Evolutionary conservation across 129 eudicot genomes (phyloP).

Genomic region (Logfia minima): DNA sequence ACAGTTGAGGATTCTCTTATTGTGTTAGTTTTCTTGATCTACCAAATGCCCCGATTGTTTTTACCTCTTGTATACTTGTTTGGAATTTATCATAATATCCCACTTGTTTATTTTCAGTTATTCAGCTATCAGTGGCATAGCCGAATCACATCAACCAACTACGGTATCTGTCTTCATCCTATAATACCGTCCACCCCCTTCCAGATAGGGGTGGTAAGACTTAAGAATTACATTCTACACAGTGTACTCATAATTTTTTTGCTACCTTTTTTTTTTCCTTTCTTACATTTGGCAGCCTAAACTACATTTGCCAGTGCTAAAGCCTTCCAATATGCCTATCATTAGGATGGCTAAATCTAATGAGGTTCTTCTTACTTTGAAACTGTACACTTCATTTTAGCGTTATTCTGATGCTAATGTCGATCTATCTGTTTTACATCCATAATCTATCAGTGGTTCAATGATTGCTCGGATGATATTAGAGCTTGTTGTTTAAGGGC

Average conservation of each 20-base stretch:
- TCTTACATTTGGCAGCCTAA: conserved; percentile 49
- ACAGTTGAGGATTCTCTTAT: conserved; percentile 92
- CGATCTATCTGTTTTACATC: conserved; percentile 10
- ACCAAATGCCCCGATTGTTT: not conserved
- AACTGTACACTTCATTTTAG: not conserved
- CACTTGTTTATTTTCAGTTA: conserved; percentile 50
- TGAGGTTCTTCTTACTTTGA: conserved; percentile 56
- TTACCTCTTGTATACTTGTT: not conserved
- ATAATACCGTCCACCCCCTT: not conserved
- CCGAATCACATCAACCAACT: conserved; percentile 40
- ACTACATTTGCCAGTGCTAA: conserved; percentile 59
- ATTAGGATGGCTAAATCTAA: conserved; percentile 78
- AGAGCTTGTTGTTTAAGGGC: conserved; percentile 63
- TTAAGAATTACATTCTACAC: not conserved
- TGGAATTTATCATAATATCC: not conserved
- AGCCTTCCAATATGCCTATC: conserved; percentile 40
- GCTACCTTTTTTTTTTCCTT: not conserved
- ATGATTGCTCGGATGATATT: conserved; percentile 81
- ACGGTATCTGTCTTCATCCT: conserved; percentile 39
- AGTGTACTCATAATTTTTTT: conserved; percentile 17
- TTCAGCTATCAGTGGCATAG: conserved; percentile 77
- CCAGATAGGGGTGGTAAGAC: not conserved
- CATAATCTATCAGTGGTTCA: conserved; percentile 66
- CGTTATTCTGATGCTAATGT: conserved; percentile 5
- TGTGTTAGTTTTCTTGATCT: conserved; percentile 50